phyloP scores from a whole-genome alignment of 805 yeast genomes.

The Barnettozyma wickerhamii region DNA sequence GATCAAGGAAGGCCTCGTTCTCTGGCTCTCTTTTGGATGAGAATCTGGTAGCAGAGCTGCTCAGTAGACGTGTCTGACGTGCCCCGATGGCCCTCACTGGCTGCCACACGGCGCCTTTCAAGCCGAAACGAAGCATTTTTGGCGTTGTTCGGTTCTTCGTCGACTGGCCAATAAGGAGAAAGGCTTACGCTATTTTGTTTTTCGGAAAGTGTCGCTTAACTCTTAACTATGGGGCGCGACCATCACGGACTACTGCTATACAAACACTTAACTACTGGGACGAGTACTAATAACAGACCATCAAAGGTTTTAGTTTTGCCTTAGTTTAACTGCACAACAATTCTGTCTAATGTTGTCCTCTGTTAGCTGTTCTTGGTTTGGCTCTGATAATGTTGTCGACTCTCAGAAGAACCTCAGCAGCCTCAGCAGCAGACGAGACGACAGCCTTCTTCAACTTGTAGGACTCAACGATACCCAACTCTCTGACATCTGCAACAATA shows the following conservation, averaged over 20 bases:
- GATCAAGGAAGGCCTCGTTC: slow-evolving; percentile 10
- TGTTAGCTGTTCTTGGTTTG: slow-evolving; percentile 93
- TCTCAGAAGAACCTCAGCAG: slow-evolving; percentile 91
- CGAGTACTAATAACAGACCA: no score
- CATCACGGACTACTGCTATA: no score
- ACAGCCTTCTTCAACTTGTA: slow-evolving; percentile 91
- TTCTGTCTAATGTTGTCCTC: no score
- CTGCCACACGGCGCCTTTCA: not conserved
- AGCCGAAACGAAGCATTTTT: slow-evolving; percentile 6
- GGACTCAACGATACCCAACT: slow-evolving; percentile 87
- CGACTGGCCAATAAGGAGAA: no score
- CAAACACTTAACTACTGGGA: no score
- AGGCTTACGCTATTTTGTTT: no score
- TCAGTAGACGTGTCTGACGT: not conserved
- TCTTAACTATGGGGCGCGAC: not conserved
- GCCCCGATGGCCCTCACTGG: not conserved
- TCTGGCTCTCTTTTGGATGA: not conserved
- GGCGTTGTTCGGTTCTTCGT: no score
- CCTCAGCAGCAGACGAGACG: slow-evolving; percentile 94
- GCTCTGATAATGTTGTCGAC: slow-evolving; percentile 97
- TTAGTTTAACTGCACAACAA: no score
- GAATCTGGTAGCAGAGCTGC: not conserved
- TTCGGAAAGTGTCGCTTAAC: not conserved
- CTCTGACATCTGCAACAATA: slow-evolving; percentile 88
- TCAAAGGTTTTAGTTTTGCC: no score